phyloP scores from a whole-genome alignment of 768 basidiomycete species.

The Suillus luteus region DNA sequence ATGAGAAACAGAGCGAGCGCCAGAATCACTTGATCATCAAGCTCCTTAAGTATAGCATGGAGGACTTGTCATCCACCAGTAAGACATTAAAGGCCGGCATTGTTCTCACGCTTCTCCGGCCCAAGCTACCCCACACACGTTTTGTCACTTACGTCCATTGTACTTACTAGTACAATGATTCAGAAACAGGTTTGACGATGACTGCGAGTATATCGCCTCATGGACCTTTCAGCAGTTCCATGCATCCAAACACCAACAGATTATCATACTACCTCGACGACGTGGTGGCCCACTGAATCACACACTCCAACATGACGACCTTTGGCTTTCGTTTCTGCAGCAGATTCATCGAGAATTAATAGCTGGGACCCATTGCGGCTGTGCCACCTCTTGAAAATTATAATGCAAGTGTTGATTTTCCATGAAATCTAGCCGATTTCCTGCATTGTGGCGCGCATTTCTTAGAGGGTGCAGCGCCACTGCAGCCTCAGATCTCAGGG shows the following conservation, averaged over 20 bases:
- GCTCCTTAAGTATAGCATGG: neutral
- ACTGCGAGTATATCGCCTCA: neutral
- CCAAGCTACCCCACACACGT: neutral
- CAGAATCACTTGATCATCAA: conserved; percentile 8
- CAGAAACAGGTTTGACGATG: neutral
- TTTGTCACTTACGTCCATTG: conserved; percentile 2
- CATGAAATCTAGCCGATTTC: neutral
- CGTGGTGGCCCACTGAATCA: neutral
- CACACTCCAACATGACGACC: neutral
- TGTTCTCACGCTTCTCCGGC: conserved; percentile 11
- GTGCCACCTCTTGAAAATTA: neutral
- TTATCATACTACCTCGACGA: neutral
- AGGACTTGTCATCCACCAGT: conserved; percentile 2
- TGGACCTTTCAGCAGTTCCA: neutral
- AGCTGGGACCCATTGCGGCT: neutral
- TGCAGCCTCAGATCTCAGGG: neutral
- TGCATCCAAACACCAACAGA: neutral
- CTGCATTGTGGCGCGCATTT: neutral
- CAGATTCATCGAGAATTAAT: neutral
- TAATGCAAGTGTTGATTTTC: neutral
- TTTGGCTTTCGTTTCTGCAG: neutral
- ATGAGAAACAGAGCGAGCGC: conserved; percentile 6
- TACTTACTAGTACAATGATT: neutral
- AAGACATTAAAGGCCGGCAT: neutral
- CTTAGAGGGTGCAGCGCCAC: neutral